These are phyloP conservation scores for Talaromyces stipitatus DNA, from an alignment of 495 filamentous ascomycete species.

Conservation along the genomic window DNA sequence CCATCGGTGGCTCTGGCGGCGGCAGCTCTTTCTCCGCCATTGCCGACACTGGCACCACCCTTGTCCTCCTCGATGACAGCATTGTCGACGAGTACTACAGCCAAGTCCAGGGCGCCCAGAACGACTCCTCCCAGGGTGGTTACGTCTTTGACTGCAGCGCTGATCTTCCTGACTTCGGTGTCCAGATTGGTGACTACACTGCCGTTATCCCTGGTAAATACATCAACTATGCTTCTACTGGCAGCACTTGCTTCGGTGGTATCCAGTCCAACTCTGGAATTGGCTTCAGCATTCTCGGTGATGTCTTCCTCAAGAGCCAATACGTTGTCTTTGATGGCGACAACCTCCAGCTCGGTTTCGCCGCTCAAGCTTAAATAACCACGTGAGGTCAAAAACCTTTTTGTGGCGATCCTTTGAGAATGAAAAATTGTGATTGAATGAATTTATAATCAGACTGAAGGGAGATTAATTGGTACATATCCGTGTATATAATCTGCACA, in stretches of 20 bases:
- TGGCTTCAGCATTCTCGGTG: slow-evolving; percentile 64
- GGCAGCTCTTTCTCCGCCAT: slow-evolving; percentile 45
- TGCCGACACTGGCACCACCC: slow-evolving; percentile 61
- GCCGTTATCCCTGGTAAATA: slow-evolving; percentile 54
- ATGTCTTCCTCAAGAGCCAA: slow-evolving; percentile 71
- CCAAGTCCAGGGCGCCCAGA: slow-evolving; percentile 42
- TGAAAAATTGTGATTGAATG: background rate
- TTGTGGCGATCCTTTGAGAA: background rate
- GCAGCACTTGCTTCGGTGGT: slow-evolving; percentile 58
- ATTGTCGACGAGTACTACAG: slow-evolving; percentile 59
- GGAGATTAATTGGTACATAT: background rate
- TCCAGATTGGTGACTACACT: slow-evolving; percentile 45
- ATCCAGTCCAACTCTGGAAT: slow-evolving; percentile 57
- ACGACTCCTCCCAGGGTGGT: slow-evolving; percentile 46
- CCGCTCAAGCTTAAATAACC: slow-evolving; percentile 6
- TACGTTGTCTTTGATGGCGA: slow-evolving; percentile 63
- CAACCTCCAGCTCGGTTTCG: slow-evolving; percentile 3
- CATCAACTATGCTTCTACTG: slow-evolving; percentile 48
- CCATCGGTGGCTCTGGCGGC: slow-evolving; percentile 37
- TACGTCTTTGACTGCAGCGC: slow-evolving; percentile 61
- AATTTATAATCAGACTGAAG: background rate
- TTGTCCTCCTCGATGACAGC: slow-evolving; percentile 51
- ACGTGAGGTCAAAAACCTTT: too few species aligned
- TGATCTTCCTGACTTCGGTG: slow-evolving; percentile 53
- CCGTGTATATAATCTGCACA: background rate